Conservation (phyloP, 1,139 yeast species). For the Diutina rugosa region DNA sequence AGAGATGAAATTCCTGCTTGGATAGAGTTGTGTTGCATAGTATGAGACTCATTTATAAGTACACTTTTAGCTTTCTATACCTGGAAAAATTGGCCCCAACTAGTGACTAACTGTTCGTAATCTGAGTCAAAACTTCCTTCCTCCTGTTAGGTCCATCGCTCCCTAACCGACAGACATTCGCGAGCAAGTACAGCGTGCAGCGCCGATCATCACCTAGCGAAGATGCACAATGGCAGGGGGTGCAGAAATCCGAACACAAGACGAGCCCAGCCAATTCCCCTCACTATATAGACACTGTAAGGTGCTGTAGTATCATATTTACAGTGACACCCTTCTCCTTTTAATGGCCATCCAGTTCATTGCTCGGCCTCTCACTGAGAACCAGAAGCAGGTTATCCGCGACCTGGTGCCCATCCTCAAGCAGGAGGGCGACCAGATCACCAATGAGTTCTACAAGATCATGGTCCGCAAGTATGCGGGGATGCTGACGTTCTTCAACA, state of each 20-base stretch:
- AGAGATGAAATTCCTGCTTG: too few species aligned
- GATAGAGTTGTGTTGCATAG: too few species aligned
- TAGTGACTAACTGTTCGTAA: too few species aligned
- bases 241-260: neutral
- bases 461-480: constrained; percentile 45
- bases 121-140: too few species aligned
- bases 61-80: too few species aligned
- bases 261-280: neutral
- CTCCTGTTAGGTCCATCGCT: neutral
- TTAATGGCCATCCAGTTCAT: neutral
- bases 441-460: constrained; percentile 38
- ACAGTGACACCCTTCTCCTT: neutral
- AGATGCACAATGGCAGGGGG: neutral
- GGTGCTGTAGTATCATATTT: neutral
- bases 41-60: too few species aligned
- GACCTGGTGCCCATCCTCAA: constrained; percentile 50
- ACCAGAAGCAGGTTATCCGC: constrained; percentile 28
- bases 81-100: too few species aligned
- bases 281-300: neutral
- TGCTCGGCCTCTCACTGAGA: constrained; percentile 10
- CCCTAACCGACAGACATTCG: neutral
- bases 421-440: constrained; percentile 40
- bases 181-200: neutral
- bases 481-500: constrained; percentile 48
- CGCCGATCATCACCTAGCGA: neutral